Conservation (phyloP, 2,329 filamentous ascomycete species). For the Cordyceps cicadae region DNA sequence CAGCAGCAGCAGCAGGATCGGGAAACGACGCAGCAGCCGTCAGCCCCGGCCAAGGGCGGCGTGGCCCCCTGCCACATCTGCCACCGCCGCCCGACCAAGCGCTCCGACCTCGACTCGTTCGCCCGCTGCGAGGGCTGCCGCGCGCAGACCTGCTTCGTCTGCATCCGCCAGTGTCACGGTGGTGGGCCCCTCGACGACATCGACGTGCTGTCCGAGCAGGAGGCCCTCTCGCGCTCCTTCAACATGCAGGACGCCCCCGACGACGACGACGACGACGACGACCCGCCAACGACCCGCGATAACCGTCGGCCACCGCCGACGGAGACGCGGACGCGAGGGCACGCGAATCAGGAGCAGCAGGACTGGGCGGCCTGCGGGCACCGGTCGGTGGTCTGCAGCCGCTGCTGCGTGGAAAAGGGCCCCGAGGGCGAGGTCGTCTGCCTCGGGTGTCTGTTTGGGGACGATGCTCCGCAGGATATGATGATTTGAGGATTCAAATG, state of each 20-base stretch:
- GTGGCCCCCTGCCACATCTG: constrained; percentile 57
- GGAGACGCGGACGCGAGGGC: not conserved
- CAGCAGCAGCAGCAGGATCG: not conserved
- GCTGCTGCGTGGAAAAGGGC: constrained; percentile 60
- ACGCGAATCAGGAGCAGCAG: constrained; percentile 9
- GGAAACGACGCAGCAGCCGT: not conserved
- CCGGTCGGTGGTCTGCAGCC: constrained; percentile 52
- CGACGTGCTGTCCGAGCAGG: constrained; percentile 24
- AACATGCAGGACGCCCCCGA: constrained; percentile 43
- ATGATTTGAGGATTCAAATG: not conserved
- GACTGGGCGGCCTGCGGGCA: constrained; percentile 38
- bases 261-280: constrained; percentile 11
- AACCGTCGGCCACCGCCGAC: not conserved
- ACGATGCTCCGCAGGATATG: constrained; percentile 23
- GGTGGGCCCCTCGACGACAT: constrained; percentile 36
- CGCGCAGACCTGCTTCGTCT: constrained; percentile 59
- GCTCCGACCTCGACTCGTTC: constrained; percentile 57
- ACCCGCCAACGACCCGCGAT: constrained; percentile 1
- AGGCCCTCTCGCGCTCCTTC: constrained; percentile 36
- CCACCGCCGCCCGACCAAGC: constrained; percentile 55
- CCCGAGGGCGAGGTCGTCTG: constrained; percentile 58
- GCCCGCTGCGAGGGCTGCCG: constrained; percentile 55
- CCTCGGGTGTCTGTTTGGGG: constrained; percentile 48
- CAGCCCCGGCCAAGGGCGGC: not conserved
- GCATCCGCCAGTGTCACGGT: constrained; percentile 54